Conservation (phyloP, 768 basidiomycete species). For the Tulasnella sp. region DNA sequence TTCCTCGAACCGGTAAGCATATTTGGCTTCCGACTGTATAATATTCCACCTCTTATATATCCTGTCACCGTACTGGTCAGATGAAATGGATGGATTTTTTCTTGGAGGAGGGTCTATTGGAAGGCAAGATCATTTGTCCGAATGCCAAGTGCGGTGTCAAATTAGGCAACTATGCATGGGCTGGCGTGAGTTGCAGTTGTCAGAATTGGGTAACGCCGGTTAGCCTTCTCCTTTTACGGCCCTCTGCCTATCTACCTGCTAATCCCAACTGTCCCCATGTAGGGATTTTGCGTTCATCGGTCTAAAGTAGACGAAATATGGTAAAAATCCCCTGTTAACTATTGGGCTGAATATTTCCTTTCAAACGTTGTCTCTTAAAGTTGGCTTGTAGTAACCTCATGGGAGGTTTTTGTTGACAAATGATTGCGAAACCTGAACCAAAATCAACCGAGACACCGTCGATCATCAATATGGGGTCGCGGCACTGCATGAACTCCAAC, state of each 20-base stretch:
- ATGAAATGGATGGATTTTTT: slow-evolving; percentile 95
- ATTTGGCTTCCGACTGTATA: too few species aligned
- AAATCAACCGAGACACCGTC: too few species aligned
- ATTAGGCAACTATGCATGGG: slow-evolving; percentile 96
- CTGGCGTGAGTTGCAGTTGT: slow-evolving; percentile 84
- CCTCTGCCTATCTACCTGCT: background rate
- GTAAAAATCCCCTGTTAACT: too few species aligned
- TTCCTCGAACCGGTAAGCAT: slow-evolving; percentile 84
- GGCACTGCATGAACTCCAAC: too few species aligned
- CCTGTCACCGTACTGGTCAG: too few species aligned
- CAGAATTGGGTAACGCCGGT: slow-evolving; percentile 90
- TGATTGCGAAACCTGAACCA: too few species aligned
- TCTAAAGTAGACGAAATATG: slow-evolving; percentile 45
- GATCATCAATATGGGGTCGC: too few species aligned
- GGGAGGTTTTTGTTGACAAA: too few species aligned
- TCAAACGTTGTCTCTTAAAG: too few species aligned
- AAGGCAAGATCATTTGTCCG: slow-evolving; percentile 87
- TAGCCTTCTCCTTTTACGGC: slow-evolving; percentile 23
- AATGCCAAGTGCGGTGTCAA: slow-evolving; percentile 85
- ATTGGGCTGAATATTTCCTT: too few species aligned
- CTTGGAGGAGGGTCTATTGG: slow-evolving; percentile 60
- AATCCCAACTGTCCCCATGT: background rate
- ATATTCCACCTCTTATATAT: too few species aligned
- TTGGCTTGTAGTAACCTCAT: too few species aligned
- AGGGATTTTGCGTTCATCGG: slow-evolving; percentile 47